Conservation (phyloP, 176 grass and related monocot genomes). For the Ananas comosus region DNA sequence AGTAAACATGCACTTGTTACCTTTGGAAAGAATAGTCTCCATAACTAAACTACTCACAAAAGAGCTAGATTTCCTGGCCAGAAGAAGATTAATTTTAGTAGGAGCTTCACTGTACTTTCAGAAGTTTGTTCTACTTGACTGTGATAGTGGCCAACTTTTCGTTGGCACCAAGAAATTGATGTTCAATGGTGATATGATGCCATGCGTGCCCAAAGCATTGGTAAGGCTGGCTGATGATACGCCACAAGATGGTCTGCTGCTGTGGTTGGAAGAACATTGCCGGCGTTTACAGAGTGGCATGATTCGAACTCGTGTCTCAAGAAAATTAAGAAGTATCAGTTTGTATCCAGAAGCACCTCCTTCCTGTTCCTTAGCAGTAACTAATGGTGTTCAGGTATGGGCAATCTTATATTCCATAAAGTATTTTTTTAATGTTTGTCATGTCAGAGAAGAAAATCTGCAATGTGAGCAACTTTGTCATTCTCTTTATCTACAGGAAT, state of each 20-base stretch:
- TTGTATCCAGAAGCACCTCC: constrained; percentile 71
- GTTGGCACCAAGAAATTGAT: constrained; percentile 54
- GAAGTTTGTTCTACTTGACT: constrained; percentile 70
- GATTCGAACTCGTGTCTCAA: constrained; percentile 41
- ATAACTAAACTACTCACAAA: constrained; percentile 37
- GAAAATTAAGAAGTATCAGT: constrained; percentile 44
- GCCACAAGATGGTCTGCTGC: constrained; percentile 69
- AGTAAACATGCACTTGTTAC: constrained; percentile 72
- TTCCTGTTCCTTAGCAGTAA: constrained; percentile 50
- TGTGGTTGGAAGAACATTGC: constrained; percentile 94
- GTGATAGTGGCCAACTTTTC: constrained; percentile 63
- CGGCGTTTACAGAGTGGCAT: constrained; percentile 67
- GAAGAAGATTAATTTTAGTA: constrained; percentile 39
- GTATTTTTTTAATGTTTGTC: too few species aligned
- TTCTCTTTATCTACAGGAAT: too few species aligned
- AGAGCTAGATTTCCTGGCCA: constrained; percentile 19
- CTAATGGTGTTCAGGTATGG: constrained; percentile 81
- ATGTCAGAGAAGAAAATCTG: too few species aligned
- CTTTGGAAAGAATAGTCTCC: constrained; percentile 49
- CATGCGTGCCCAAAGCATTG: constrained; percentile 58
- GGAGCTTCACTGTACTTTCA: constrained; percentile 48
- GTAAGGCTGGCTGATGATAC: constrained; percentile 38
- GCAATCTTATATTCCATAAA: not conserved
- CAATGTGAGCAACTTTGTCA: too few species aligned
- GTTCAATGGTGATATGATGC: constrained; percentile 50